Base-by-base conservation (phyloP, 2,329 filamentous ascomycete species). In the Aspergillus viridinutans region DNA sequence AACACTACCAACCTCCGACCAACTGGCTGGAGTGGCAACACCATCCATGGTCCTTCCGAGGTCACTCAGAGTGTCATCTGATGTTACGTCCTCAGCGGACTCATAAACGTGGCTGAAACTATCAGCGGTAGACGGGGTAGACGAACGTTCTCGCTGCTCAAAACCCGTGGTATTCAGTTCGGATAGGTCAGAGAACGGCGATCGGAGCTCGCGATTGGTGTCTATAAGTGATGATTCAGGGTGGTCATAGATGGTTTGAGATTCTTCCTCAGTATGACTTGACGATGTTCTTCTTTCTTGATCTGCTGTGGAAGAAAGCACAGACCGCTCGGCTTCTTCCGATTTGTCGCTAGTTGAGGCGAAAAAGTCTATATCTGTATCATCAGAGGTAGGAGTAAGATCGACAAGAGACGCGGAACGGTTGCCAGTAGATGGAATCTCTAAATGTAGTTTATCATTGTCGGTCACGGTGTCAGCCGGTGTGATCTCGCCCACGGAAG, bases 311-410 rank as follows among this genome's bases (percentile, higher is more conserved):
- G 43, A 47, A 23, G 21, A 47, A 23, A 25, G 12, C 23, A 23
- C 9, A 20, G 49, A 35, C 4, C 38, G 52, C 35, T 51, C 56
- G 4, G 25, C 52, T 12, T 51, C 49, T 8, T 55, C 32, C 4
- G 28, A 10, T 17, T 47, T 50, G 28, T 56, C 50, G 8, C 48
- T 10, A 8, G 58, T 56, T 48, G 66, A 64, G 9, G 58, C 29
- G 21, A 54, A 14, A 49, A 49, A 43, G 54, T 48, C 49, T 23
- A 25, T 25, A 60, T 20, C 72, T 5, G 72, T 72, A 50, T 62
- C 68, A 61, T 78, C 74, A n/a, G 76, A 76, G 7, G 74, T 78
- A 26, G 78, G 78, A 3, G 78, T 80, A 10, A 79, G 70, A 57
- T 79, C 74, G 49, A 76, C 61, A 7, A 76, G 63, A 29, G 73